These are phyloP conservation scores for Rhodotorula toruloides DNA, from an alignment of 768 basidiomycete species.

Conservation along the genomic window DNA sequence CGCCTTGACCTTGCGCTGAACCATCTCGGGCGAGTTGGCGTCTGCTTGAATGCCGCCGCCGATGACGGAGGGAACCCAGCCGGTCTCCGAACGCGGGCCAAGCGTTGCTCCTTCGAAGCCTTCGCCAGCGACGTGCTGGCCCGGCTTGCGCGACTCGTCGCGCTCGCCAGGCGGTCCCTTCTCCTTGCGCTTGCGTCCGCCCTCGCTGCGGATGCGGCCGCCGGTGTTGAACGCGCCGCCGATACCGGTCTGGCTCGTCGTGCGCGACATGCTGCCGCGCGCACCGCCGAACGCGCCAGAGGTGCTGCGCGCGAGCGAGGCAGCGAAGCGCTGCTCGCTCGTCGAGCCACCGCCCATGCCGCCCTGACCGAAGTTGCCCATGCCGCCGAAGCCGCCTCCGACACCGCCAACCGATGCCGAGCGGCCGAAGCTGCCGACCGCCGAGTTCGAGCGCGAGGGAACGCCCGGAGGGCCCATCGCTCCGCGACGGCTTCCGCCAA, in stretches of 20 bases:
- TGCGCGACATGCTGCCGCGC: conserved; percentile 37
- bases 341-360: conserved; percentile 20
- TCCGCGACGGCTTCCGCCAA: conserved; percentile 21
- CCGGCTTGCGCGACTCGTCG: conserved; percentile 37
- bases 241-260: conserved; percentile 44
- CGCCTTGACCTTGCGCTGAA: conserved; percentile 86
- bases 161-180: conserved; percentile 46
- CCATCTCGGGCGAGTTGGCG: conserved; percentile 69
- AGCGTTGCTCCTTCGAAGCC: conserved; percentile 33
- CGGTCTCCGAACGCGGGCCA: conserved; percentile 26
- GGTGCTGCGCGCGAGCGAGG: conserved; percentile 25
- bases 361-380: conserved; percentile 41
- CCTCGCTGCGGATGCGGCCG: conserved; percentile 69
- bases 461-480: conserved; percentile 31
- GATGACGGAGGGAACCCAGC: conserved; percentile 29
- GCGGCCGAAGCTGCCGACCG: conserved; percentile 32
- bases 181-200: conserved; percentile 69
- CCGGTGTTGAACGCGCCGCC: conserved; percentile 41
- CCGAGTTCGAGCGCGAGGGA: conserved; percentile 14
- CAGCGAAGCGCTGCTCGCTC: conserved; percentile 37
- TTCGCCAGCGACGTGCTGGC: conserved; percentile 49
- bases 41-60: conserved; percentile 29
- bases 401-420: conserved; percentile 30
- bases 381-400: conserved; percentile 36
- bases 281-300: conserved; percentile 29